Conservation (phyloP, 2,329 filamentous ascomycete species). For the Acrocalymma vagum region DNA sequence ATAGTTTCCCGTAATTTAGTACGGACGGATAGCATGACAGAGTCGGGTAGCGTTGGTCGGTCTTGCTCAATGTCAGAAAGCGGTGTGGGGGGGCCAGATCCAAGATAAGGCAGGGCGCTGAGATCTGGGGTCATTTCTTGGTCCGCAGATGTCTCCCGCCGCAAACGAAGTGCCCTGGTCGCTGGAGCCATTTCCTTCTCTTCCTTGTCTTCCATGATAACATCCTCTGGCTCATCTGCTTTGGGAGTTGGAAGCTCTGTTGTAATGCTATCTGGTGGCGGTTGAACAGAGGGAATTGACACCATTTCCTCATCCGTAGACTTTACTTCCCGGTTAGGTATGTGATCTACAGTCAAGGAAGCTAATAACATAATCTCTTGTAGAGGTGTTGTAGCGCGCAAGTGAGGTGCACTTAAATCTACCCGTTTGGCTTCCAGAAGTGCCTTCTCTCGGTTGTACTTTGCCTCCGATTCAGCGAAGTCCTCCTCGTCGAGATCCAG, state of each 20-base stretch:
- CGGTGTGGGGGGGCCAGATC: conserved; percentile 53
- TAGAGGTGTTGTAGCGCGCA: conserved; percentile 54
- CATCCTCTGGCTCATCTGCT: conserved; percentile 45
- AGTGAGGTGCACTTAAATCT: conserved; percentile 51
- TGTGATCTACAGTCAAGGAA: conserved; percentile 44
- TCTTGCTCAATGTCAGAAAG: conserved; percentile 54
- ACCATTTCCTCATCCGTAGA: conserved; percentile 26
- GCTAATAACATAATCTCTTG: conserved; percentile 54
- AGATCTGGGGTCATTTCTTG: conserved; percentile 51
- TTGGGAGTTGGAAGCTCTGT: conserved; percentile 44
- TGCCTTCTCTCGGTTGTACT: conserved; percentile 56
- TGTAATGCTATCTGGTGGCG: conserved; percentile 21
- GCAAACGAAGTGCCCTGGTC: conserved; percentile 38
- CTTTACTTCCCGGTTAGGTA: conserved; percentile 28
- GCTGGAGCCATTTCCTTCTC: conserved; percentile 40
- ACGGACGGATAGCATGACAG: conserved; percentile 46
- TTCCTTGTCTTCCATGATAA: conserved; percentile 33
- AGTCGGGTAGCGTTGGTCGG: conserved; percentile 43
- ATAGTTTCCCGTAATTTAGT: conserved; percentile 41
- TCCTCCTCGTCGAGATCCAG: conserved; percentile 56
- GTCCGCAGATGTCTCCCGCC: conserved; percentile 38
- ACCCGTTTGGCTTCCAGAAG: conserved; percentile 53
- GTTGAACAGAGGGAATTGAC: conserved; percentile 20
- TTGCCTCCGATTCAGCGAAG: conserved; percentile 55
- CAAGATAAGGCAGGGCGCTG: conserved; percentile 55